Evolutionary conservation across 345 rosid species (phyloP).

Genomic region (Brassica rapa): DNA sequence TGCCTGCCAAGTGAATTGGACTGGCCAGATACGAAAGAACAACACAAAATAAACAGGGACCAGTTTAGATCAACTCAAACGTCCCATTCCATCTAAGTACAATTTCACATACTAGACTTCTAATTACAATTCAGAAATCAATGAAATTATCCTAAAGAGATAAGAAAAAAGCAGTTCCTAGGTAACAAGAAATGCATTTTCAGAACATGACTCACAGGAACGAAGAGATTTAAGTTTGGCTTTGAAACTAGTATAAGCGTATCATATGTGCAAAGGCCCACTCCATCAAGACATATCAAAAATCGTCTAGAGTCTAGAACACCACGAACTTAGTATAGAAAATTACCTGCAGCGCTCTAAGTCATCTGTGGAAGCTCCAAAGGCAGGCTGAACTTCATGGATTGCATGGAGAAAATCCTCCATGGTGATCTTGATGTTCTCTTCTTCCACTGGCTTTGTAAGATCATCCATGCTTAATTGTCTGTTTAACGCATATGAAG

Average conservation of each 20-base stretch:
- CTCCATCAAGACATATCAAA: constrained; percentile 11
- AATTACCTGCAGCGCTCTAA: constrained; percentile 90
- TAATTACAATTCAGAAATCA: neutral
- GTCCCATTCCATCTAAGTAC: constrained; percentile 1
- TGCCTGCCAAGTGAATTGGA: neutral
- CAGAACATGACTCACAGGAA: neutral
- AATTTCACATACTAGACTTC: neutral
- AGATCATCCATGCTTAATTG: constrained; percentile 95
- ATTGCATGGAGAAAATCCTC: constrained; percentile 86
- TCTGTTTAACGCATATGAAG: constrained; percentile 93
- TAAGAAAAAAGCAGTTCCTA: neutral
- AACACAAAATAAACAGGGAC: neutral
- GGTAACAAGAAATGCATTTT: constrained; percentile 1
- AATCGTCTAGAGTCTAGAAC: neutral
- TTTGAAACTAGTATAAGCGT: constrained; percentile 1
- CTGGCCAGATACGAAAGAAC: neutral
- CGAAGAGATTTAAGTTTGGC: neutral
- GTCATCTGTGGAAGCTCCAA: constrained; percentile 98
- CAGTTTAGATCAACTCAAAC: neutral
- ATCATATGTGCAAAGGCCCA: neutral
- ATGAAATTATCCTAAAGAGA: neutral
- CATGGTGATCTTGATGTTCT: constrained; percentile 91
- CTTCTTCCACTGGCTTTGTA: constrained; percentile 96
- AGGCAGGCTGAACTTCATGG: constrained; percentile 81
- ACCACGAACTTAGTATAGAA: neutral